Conservation (phyloP, 2,329 filamentous ascomycete genomes). For the Parafenestella ontariensis region DNA sequence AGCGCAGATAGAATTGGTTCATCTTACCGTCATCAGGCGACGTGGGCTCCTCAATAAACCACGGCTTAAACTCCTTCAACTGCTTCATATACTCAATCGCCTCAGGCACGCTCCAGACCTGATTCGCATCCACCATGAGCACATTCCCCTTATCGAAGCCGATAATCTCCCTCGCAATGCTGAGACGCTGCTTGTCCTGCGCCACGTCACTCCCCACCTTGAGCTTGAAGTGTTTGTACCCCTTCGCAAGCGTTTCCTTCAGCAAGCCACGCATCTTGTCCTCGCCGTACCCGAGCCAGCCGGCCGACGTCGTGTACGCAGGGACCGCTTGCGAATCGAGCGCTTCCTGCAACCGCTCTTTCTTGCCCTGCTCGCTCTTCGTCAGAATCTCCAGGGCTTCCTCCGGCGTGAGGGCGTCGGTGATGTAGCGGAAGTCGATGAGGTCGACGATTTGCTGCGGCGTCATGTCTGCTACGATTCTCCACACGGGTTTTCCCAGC, state of each 20-base stretch:
- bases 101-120: slow-evolving; percentile 89
- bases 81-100: slow-evolving; percentile 86
- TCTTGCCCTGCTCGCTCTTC: slow-evolving; percentile 71
- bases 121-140: slow-evolving; percentile 93
- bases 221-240: slow-evolving; percentile 88
- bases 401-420: slow-evolving; percentile 86
- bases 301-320: slow-evolving; percentile 88
- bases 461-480: slow-evolving; percentile 86
- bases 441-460: slow-evolving; percentile 86
- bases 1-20: not conserved
- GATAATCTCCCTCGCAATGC: slow-evolving; percentile 79
- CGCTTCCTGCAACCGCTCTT: slow-evolving; percentile 74
- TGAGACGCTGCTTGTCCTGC: slow-evolving; percentile 73
- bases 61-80: slow-evolving; percentile 82
- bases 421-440: slow-evolving; percentile 95
- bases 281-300: slow-evolving; percentile 90
- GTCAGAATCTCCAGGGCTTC: slow-evolving; percentile 78
- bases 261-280: slow-evolving; percentile 83
- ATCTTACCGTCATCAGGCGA: slow-evolving; percentile 74
- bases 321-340: slow-evolving; percentile 78
- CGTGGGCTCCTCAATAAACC: slow-evolving; percentile 96
- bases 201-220: slow-evolving; percentile 81
- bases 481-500: slow-evolving; percentile 87
- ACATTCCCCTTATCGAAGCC: slow-evolving; percentile 83
- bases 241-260: slow-evolving; percentile 74